Base-by-base conservation (phyloP, 352 stramenopile genomes). In the Phytopythium aichiense region DNA sequence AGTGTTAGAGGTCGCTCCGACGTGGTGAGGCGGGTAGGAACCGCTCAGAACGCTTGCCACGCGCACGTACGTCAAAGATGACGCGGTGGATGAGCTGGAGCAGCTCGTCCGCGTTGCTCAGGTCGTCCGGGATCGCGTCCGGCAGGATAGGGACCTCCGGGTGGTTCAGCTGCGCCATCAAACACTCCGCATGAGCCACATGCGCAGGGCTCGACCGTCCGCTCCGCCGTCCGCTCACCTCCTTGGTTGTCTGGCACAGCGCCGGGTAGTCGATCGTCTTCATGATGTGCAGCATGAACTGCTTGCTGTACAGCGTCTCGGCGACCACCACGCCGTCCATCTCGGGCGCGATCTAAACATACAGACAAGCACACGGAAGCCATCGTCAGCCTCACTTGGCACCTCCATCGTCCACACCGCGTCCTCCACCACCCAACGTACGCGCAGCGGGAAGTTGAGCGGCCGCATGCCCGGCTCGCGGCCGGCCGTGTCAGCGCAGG, bases 281-380 rank as follows among this genome's bases (percentile, higher is more conserved):
- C 74, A 94, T 85, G 63, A 94, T 91, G 68, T 94, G 83, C 55
- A 92, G 66, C 79, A 92, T 91, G 64, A 94, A 94, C 42, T 64
- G 68, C 72, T 94, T 93, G 65, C 76, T 88, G 72, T 84, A 94
- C 31, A 91, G 69, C 46, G 84, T 94, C 72, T 92, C 72, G 8
- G 81, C 66, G 37, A 94, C 81, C 20, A 91, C 86, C 11, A 94
- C 75, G 59, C 84, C 83, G 50, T 92, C 86, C 76, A 89, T 91
- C 63, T 83, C 76, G 2, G 83, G 80, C 35, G 78, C 76, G 63
- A 94, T 94, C 84, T 94, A 55, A 8, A 53, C 22, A 31, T 12
- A 54, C 5, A 45, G 22, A 42, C 8, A 23, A 3, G 16, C 37
- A 42, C 37, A 15, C 11, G 2, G 2, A 42, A n/a, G 2, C 33